phyloP scores from a whole-genome alignment of 1,284 basidiomycete species.

The Ceratobasidium sp. region DNA sequence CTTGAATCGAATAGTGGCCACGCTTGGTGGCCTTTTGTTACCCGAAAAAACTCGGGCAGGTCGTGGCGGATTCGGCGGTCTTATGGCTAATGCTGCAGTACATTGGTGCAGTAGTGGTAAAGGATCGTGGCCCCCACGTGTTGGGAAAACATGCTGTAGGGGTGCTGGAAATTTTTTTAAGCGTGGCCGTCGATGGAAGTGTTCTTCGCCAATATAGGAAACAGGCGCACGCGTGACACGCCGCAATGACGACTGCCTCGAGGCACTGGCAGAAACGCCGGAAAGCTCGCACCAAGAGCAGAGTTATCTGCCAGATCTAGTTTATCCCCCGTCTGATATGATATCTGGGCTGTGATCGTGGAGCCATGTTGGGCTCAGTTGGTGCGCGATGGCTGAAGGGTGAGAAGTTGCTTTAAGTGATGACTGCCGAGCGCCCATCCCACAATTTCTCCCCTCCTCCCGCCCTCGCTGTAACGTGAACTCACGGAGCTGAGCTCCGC shows the following conservation, averaged over 20 bases:
- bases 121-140: conserved; percentile 39
- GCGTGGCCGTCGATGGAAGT: conserved; percentile 20
- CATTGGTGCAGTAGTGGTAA: conserved; percentile 1
- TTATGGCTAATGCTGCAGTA: background rate
- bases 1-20: conserved; percentile 23
- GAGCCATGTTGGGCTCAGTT: conserved; percentile 19
- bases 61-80: conserved; percentile 17
- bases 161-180: conserved; percentile 38
- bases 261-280: conserved; percentile 22
- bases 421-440: conserved; percentile 10
- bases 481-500: conserved; percentile 36
- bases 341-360: conserved; percentile 31
- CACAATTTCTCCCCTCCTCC: conserved; percentile 17
- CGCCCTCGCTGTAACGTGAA: conserved; percentile 13
- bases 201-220: conserved; percentile 25
- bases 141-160: conserved; percentile 31
- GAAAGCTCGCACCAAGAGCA: conserved; percentile 15
- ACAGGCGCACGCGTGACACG: conserved; percentile 33
- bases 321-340: conserved; percentile 37
- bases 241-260: conserved; percentile 35
- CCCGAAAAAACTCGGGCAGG: background rate
- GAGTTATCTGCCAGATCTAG: conserved; percentile 41
- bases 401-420: conserved; percentile 38
- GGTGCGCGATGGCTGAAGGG: background rate
- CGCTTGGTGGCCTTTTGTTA: conserved; percentile 39